Evolutionary conservation across 2,329 filamentous ascomycete genomes (phyloP).

Genomic region (Scedosporium aurantiacum): DNA sequence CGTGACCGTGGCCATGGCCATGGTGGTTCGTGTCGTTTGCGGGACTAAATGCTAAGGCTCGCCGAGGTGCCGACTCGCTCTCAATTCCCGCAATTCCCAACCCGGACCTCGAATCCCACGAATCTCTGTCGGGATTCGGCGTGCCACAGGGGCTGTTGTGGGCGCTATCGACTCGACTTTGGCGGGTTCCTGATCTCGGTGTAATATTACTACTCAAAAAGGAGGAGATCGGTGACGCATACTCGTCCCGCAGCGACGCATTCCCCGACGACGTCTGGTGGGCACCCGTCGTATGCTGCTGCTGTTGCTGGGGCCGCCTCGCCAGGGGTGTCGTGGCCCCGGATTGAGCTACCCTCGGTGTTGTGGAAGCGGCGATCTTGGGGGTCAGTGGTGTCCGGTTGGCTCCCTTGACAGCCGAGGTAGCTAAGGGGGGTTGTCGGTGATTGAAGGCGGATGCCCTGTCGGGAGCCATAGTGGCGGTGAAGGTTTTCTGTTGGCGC

Average conservation of each 20-base stretch:
- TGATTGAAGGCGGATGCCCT: slow-evolving; percentile 40
- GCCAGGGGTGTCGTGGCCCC: slow-evolving; percentile 26
- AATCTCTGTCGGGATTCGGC: slow-evolving; percentile 32
- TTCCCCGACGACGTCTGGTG: neutral
- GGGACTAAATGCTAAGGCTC: slow-evolving; percentile 28
- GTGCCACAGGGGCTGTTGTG: slow-evolving; percentile 55
- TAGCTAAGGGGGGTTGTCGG: slow-evolving; percentile 58
- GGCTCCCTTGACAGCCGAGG: slow-evolving; percentile 44
- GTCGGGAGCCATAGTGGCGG: slow-evolving; percentile 32
- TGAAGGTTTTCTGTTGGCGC: slow-evolving; percentile 7
- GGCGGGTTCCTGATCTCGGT: slow-evolving; percentile 65
- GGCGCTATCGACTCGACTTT: slow-evolving; percentile 58
- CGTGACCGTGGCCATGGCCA: slow-evolving; percentile 11
- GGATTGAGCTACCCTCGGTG: slow-evolving; percentile 23
- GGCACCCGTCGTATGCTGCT: neutral
- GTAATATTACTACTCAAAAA: slow-evolving; percentile 61
- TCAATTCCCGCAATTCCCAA: neutral
- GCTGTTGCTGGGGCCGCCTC: slow-evolving; percentile 18
- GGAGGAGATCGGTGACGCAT: slow-evolving; percentile 39
- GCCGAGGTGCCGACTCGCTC: slow-evolving; percentile 8
- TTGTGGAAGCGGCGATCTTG: slow-evolving; percentile 35
- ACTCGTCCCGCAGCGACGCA: slow-evolving; percentile 30
- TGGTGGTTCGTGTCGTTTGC: slow-evolving; percentile 21
- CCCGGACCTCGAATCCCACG: neutral
- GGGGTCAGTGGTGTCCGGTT: slow-evolving; percentile 40